Evolutionary conservation across 2,329 filamentous ascomycete species (phyloP).

Genomic region (Talaromyces sp.): DNA sequence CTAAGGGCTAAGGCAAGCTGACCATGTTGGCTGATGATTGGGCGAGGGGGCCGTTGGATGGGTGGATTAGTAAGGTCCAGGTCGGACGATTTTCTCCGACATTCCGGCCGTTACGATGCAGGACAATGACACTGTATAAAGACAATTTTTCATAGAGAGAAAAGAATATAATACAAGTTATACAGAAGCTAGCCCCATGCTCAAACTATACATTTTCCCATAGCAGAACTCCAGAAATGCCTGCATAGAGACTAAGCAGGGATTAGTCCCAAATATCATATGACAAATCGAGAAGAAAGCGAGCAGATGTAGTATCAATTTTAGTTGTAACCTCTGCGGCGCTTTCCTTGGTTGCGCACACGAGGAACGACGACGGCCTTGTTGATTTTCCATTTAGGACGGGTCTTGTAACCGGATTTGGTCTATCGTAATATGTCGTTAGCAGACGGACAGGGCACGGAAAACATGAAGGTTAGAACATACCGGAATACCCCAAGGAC

Average conservation of each 20-base stretch:
- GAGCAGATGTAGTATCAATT: not conserved
- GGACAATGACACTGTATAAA: not conserved
- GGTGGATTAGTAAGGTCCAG: not conserved
- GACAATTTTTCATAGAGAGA: not conserved
- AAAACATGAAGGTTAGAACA: slow-evolving; percentile 40
- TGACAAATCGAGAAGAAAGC: slow-evolving; percentile 3
- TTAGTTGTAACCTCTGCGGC: slow-evolving; percentile 63
- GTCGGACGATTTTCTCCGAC: not conserved
- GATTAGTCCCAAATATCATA: not conserved
- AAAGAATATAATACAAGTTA: slow-evolving; percentile 11
- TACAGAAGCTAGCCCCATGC: slow-evolving; percentile 6
- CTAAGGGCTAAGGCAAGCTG: not conserved
- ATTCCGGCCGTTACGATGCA: not conserved
- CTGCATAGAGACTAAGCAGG: not conserved
- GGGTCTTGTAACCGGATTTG: slow-evolving; percentile 75
- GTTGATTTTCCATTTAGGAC: slow-evolving; percentile 83
- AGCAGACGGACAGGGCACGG: slow-evolving; percentile 9
- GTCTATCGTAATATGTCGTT: slow-evolving; percentile 35
- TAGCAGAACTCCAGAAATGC: slow-evolving; percentile 10
- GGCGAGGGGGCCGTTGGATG: not conserved
- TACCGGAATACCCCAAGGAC: slow-evolving; percentile 94
- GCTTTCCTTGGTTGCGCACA: slow-evolving; percentile 85
- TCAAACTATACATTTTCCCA: slow-evolving; percentile 1
- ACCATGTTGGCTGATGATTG: not conserved
- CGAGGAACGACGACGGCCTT: slow-evolving; percentile 83